These are phyloP conservation scores for Phoma sp. DNA, from an alignment of 2,329 filamentous ascomycete species.

Conservation along the genomic window DNA sequence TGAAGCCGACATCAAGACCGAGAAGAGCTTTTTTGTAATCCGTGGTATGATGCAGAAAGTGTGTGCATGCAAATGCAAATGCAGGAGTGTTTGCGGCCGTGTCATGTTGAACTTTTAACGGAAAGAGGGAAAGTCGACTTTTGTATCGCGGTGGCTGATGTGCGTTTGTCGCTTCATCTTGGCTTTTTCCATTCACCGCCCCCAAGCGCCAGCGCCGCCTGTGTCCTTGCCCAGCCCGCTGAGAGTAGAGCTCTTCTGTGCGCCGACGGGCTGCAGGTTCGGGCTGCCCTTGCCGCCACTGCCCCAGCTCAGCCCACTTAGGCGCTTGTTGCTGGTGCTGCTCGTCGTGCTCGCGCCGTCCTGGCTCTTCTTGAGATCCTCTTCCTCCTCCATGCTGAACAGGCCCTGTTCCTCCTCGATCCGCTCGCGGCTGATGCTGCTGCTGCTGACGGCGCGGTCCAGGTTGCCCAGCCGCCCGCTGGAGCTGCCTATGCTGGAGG, in stretches of 20 bases:
- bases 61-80: too few relatives aligned
- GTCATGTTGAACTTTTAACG: too few relatives aligned
- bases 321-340: constrained; percentile 44
- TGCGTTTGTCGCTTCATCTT: too few relatives aligned
- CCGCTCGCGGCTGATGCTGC: constrained; percentile 48
- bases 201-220: constrained; percentile 22
- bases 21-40: too few relatives aligned
- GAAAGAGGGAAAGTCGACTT: too few relatives aligned
- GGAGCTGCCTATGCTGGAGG: constrained; percentile 41
- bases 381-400: constrained; percentile 53
- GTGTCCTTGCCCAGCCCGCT: constrained; percentile 30
- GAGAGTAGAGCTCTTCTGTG: constrained; percentile 30
- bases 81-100: too few relatives aligned
- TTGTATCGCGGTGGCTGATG: too few relatives aligned
- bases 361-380: constrained; percentile 41
- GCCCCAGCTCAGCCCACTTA: constrained; percentile 47
- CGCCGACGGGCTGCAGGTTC: constrained; percentile 43
- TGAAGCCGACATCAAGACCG: too few relatives aligned
- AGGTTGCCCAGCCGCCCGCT: constrained; percentile 38
- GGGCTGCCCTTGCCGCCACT: constrained; percentile 46
- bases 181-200: not conserved
- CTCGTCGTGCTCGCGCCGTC: constrained; percentile 45
- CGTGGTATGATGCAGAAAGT: too few relatives aligned
- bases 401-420: constrained; percentile 53
- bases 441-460: constrained; percentile 50